A percentile compares a stretch with the other conserved stretches of the same genome.
Evolutionary conservation across 202 grass and related monocot genomes (phyloP).

Genomic region (Panicum virgatum): DNA sequence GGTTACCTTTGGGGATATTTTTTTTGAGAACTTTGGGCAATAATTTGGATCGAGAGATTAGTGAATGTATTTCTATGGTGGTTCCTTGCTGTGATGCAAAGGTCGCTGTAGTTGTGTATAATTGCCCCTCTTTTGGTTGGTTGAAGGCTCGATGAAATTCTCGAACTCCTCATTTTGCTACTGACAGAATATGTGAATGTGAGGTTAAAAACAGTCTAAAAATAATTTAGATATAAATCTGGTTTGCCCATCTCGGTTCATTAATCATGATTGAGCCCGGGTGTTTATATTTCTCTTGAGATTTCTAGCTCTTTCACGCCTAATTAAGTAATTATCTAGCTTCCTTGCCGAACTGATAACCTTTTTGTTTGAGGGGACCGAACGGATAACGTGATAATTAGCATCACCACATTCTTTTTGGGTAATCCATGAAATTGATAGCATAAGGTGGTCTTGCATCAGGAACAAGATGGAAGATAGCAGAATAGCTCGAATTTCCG

Average conservation of each 20-base stretch:
- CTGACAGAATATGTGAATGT: background rate
- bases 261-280: background rate
- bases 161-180: background rate
- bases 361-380: too few species aligned
- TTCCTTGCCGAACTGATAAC: background rate
- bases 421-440: slow-evolving; percentile 22
- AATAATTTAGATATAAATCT: background rate
- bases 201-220: background rate
- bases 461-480: slow-evolving; percentile 55
- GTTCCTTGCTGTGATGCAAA: too few species aligned
- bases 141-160: slow-evolving; percentile 2
- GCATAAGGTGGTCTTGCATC: background rate
- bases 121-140: background rate
- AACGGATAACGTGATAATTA: background rate
- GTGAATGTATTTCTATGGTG: background rate
- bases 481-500: slow-evolving; percentile 54
- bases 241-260: background rate
- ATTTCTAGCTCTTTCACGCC: background rate
- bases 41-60: background rate
- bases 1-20: background rate
- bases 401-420: background rate
- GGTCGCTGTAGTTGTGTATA: background rate
- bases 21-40: too few species aligned
- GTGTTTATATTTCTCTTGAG: background rate
- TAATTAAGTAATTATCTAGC: background rate